Percentiles rank a stretch among this genome's conserved stretches.
phyloP scores from a whole-genome alignment of 345 rosid genomes.

The Nephelium lappaceum region DNA sequence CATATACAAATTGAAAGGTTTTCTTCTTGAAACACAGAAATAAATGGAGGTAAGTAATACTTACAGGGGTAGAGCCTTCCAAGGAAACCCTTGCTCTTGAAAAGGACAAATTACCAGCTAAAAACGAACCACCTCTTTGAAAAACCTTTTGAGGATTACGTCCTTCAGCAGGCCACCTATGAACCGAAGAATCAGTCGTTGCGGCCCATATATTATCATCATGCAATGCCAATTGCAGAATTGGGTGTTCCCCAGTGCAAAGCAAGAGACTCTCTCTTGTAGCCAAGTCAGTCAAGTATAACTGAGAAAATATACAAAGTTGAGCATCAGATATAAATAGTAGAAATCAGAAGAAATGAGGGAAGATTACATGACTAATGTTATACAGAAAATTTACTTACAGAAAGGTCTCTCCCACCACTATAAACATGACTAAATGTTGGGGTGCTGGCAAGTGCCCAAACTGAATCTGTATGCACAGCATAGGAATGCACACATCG shows the following conservation, averaged over 20 bases:
- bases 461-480: conserved; percentile 99
- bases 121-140: conserved; percentile 88
- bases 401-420: conserved; percentile 98
- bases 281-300: conserved; percentile 94
- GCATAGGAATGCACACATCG: conserved; percentile 99
- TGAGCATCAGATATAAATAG: conserved; percentile 13
- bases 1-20: conserved; percentile 1
- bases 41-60: conserved; percentile 14
- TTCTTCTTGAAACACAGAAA: conserved; percentile 6
- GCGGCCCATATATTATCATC: conserved; percentile 94
- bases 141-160: conserved; percentile 82
- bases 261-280: conserved; percentile 96
- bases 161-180: conserved; percentile 95
- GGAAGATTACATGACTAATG: background rate
- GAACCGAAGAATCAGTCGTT: conserved; percentile 87
- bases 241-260: conserved; percentile 88
- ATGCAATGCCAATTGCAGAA: conserved; percentile 85
- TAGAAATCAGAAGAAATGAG: conserved; percentile 16
- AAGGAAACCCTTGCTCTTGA: conserved; percentile 95
- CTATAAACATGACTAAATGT: conserved; percentile 96
- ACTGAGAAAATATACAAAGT: conserved; percentile 47
- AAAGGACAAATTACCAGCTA: conserved; percentile 97
- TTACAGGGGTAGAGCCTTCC: conserved; percentile 93
- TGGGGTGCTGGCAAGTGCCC: conserved; percentile 99
- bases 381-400: conserved; percentile 44